Conservation (phyloP, 805 yeast genomes). For the Saccharomycopsis babjevae region DNA sequence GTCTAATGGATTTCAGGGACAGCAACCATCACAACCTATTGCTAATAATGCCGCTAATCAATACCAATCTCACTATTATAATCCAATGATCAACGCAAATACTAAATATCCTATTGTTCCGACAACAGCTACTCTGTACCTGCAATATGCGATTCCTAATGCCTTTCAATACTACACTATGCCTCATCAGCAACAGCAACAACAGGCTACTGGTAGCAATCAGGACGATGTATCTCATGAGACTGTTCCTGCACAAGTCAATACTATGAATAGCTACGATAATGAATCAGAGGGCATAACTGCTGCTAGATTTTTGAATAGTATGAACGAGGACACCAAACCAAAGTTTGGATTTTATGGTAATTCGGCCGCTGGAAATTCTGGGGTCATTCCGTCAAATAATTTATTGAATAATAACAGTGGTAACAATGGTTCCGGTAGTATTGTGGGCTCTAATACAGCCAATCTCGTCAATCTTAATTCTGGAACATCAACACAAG, state of each 20-base stretch:
- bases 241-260: constrained; percentile 2
- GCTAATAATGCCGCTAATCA: background rate
- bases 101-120: background rate
- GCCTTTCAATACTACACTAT: background rate
- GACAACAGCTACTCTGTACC: background rate
- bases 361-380: background rate
- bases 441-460: background rate
- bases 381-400: background rate
- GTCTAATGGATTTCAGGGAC: constrained; percentile 2
- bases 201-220: background rate
- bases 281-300: background rate
- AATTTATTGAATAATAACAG: background rate
- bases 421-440: background rate
- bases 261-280: background rate
- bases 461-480: background rate
- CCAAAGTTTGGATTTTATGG: background rate
- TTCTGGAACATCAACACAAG: background rate
- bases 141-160: constrained; percentile 1
- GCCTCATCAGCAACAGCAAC: constrained; percentile 4
- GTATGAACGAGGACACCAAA: background rate
- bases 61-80: constrained; percentile 5
- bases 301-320: background rate
- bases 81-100: constrained; percentile 1
- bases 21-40: constrained; percentile 2
- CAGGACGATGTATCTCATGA: constrained; percentile 2